phyloP scores from a whole-genome alignment of 169 alveolate genomes.

The Plasmodium cynomolgi region DNA sequence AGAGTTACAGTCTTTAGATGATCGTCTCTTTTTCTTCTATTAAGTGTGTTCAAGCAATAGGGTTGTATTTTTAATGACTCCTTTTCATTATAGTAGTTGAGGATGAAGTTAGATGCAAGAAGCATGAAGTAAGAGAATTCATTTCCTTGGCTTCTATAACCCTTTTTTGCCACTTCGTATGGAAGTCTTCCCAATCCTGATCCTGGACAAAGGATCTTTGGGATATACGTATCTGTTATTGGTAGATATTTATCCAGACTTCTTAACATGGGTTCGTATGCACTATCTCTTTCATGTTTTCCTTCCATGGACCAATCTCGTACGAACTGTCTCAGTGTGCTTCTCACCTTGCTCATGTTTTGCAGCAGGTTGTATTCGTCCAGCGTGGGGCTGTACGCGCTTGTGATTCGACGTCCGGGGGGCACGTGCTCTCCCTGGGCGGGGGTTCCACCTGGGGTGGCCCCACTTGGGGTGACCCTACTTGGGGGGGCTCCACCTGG shows the following conservation, averaged over 20 bases:
- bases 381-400: conserved; percentile 20
- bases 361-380: conserved; percentile 48
- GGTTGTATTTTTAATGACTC: conserved; percentile 85
- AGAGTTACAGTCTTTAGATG: conserved; percentile 88
- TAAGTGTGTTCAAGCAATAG: conserved; percentile 86
- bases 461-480: neutral
- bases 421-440: conserved; percentile 29
- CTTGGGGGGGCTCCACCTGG: neutral
- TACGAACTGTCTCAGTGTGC: conserved; percentile 94
- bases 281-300: conserved; percentile 92
- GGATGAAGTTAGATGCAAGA: conserved; percentile 88
- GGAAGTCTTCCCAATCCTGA: conserved; percentile 98
- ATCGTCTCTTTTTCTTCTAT: conserved; percentile 89
- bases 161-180: conserved; percentile 95
- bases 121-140: conserved; percentile 98
- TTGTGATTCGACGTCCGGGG: conserved; percentile 41
- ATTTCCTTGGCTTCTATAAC: conserved; percentile 98
- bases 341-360: conserved; percentile 85
- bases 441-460: neutral
- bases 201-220: conserved; percentile 95
- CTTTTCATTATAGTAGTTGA: conserved; percentile 83
- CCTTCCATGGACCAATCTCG: conserved; percentile 98
- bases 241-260: conserved; percentile 90
- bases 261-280: conserved; percentile 93
- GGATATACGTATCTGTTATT: conserved; percentile 77